Base-by-base conservation (phyloP, 164 flowering plant genomes). In the Piper longum region DNA sequence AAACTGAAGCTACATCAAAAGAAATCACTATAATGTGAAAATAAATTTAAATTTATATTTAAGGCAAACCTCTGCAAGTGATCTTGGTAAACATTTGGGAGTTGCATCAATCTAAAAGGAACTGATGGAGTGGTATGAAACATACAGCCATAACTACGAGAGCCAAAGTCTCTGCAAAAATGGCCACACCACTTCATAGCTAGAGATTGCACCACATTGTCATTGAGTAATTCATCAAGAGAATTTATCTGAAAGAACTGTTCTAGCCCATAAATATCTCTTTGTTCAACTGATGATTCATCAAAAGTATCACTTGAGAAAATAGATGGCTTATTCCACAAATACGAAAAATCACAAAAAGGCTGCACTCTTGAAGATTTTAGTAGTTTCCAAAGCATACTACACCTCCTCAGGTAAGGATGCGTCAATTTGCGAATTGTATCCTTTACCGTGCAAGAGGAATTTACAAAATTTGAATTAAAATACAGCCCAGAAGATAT, bases 351-450 rank as follows among this genome's bases (percentile, higher is more conserved):
- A 71, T 74, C 79, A 78, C 67, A 62, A 55, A 84, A 79, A 43
- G 91, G 92, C 13, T 64, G 67, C 51, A 78, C 51, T 2, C 58
- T 70, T 44, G 87, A 81, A 69, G 74, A 77, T 16, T 69, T 79
- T 43, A 90, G 75, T 56, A 90, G 69, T 67, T 83, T 85, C 86
- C 86, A 85, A 64, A 93, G 68, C 76, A 90, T 75, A 18, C 85
- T 83, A 80, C 96, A 93, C 71, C 96, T 88, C 64, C 99, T 71
- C 66, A 93, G 66, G 70, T 77, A 93, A 63, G 99, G 96, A 65
- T 79, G 78, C 65, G 81, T 82, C 64, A 84, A 72, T 57, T 74
- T 75, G 18, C 87, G 87, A 69, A 93, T 75, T 61, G 67, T 62
- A 63, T 81, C 83, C 62, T 76, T 73, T n/a, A 80, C 69, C 66